Percentiles rank a stretch among this genome's conserved stretches.
Evolutionary conservation across 768 basidiomycete genomes (phyloP).

Genomic region (Psilocybe subaeruginosa): DNA sequence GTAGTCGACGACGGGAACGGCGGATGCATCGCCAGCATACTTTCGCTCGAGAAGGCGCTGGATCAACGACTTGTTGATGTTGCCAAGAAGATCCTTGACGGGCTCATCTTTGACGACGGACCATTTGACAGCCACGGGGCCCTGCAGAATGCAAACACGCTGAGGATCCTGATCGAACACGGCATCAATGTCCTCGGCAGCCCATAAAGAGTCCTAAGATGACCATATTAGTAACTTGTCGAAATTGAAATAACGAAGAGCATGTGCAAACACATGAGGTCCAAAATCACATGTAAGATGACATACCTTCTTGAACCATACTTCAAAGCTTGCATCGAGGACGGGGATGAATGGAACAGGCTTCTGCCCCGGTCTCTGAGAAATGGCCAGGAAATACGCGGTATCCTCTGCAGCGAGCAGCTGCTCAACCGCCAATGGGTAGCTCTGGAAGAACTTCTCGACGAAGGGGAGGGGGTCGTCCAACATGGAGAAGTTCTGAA

Average conservation of each 20-base stretch:
- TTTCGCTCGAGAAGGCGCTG: conserved; percentile 76
- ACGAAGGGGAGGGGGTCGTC: conserved; percentile 83
- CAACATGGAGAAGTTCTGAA: conserved; percentile 83
- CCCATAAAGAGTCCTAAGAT: conserved; percentile 91
- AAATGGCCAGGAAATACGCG: conserved; percentile 94
- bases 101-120: conserved; percentile 90
- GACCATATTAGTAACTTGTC: conserved; percentile 14
- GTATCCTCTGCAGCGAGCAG: conserved; percentile 92
- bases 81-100: conserved; percentile 88
- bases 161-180: conserved; percentile 99
- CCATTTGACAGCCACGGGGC: conserved; percentile 92
- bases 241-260: conserved; percentile 10
- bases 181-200: conserved; percentile 96
- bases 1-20: conserved; percentile 85
- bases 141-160: conserved; percentile 96
- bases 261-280: conserved; percentile 2
- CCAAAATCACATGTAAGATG: conserved; percentile 15
- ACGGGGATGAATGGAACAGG: conserved; percentile 98
- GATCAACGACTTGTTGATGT: conserved; percentile 79
- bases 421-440: conserved; percentile 81
- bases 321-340: conserved; percentile 89
- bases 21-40: conserved; percentile 75
- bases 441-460: conserved; percentile 80
- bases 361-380: conserved; percentile 96
- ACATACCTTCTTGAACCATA: conserved; percentile 99